Evolutionary conservation across 352 stramenopile species (phyloP), one percentile per base, ranked within the genome.

Genomic region (Pythium folliculosum): DNA sequence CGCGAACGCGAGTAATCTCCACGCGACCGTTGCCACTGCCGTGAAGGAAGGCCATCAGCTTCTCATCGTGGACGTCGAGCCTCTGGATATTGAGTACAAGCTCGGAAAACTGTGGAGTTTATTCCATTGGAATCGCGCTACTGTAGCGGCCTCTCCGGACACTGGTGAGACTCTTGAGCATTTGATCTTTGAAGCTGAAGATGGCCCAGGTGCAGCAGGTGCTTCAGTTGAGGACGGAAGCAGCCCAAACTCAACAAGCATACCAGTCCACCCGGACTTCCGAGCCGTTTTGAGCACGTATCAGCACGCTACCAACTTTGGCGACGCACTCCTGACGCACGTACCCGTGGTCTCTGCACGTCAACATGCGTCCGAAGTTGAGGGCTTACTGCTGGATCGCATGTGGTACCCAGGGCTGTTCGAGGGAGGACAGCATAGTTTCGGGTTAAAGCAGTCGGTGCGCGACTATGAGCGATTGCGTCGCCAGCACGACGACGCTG

Each of bases 31-130:
- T 14, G 22, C 32, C 6, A n/a, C 53, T 2, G 80, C 83, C 17
- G 71, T 87, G n/a, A 52, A 48, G 17, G 65, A 81, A 10, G 83
- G 81, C 1, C 70, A 88, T 13, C 81, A 90, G 54, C 44, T 91
- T 8, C 22, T 91, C 19, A 79, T 91, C 7, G 60, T 91, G 0
- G 83, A 90, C 16, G 73, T 89, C 0, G 71, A 85, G 9, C 81
- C 81, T 4, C 48, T 77, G 0, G 76, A 91, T 45, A 44, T 63
- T 0, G 72, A 83, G 32, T 55, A 22, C 21, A 30, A 52, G 43
- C 23, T 47, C 13, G 57, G 66, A 17, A 32, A 61, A 21, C 13
- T 84, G 38, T 52, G 60, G 58, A 14, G 48, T 19, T 49, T 78
- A 3, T 85, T 88, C 9, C 51, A 71, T 17, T 87, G 80, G 77